Conservation (phyloP, 1,139 yeast genomes). For the Debaryomyces subglobosus region DNA sequence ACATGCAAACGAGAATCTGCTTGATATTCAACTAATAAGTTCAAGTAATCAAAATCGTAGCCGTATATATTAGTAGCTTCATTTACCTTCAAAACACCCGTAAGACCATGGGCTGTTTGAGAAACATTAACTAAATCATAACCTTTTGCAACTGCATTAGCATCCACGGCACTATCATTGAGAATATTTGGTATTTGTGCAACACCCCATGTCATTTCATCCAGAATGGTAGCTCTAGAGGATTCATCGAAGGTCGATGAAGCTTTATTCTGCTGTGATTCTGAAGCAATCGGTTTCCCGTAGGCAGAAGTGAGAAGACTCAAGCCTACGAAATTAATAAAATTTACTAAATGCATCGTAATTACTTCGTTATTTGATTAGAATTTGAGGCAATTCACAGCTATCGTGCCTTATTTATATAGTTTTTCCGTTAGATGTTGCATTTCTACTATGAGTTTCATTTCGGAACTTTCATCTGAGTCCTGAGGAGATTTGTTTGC, state of each 20-base stretch:
- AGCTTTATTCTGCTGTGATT: neutral
- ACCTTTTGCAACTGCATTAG: slow-evolving; percentile 30
- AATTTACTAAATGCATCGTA: neutral
- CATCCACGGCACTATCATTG: slow-evolving; percentile 28
- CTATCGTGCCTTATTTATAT: neutral
- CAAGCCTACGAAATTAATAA: neutral
- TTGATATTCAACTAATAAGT: slow-evolving; percentile 32
- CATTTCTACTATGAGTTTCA: neutral
- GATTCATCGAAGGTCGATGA: neutral
- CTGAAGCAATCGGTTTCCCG: neutral
- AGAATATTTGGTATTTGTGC: slow-evolving; percentile 28
- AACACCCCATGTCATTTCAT: slow-evolving; percentile 18
- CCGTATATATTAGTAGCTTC: slow-evolving; percentile 33
- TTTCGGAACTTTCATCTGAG: neutral
- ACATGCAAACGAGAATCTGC: slow-evolving; percentile 26
- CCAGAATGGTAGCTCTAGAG: slow-evolving; percentile 2
- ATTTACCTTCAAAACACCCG: slow-evolving; percentile 25
- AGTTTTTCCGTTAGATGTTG: neutral
- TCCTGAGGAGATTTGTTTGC: neutral
- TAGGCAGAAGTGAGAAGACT: neutral
- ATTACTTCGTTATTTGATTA: neutral
- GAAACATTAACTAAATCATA: slow-evolving; percentile 23
- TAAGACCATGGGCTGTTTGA: slow-evolving; percentile 21
- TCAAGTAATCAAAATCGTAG: slow-evolving; percentile 28
- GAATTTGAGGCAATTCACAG: neutral